phyloP scores from a whole-genome alignment of 1,284 basidiomycete species.

The Baeospora myosura region DNA sequence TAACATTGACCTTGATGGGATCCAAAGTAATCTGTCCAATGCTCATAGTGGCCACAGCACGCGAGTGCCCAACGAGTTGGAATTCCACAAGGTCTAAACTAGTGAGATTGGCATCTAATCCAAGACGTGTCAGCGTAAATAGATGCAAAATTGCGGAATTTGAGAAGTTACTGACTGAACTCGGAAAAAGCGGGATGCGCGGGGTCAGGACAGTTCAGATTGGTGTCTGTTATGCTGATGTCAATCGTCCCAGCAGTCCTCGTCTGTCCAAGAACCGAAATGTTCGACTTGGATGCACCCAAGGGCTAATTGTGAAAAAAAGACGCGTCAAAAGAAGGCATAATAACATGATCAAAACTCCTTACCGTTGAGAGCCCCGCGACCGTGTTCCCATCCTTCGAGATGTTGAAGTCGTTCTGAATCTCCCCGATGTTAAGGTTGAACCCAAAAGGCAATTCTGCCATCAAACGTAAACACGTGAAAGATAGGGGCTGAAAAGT shows the following conservation, averaged over 20 bases:
- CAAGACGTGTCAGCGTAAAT: neutral
- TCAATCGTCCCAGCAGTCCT: conserved; percentile 63
- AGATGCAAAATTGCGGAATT: conserved; percentile 3
- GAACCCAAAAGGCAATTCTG: conserved; percentile 77
- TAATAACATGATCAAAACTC: too few species aligned
- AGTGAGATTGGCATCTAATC: conserved; percentile 45
- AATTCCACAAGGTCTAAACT: conserved; percentile 42
- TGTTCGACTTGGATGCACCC: conserved; percentile 51
- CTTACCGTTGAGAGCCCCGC: conserved; percentile 51
- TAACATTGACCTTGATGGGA: conserved; percentile 69
- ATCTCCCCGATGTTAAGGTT: conserved; percentile 57
- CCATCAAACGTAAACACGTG: conserved; percentile 4
- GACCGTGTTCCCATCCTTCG: conserved; percentile 41
- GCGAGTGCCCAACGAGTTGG: conserved; percentile 55
- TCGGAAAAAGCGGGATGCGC: conserved; percentile 46
- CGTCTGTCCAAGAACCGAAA: conserved; percentile 42
- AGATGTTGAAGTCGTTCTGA: conserved; percentile 59
- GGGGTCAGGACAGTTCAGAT: conserved; percentile 40
- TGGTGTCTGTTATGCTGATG: conserved; percentile 55
- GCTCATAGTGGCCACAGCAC: conserved; percentile 59
- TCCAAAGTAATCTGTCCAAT: conserved; percentile 67
- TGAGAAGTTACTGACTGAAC: conserved; percentile 41
- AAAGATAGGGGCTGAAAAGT: conserved; percentile 10
- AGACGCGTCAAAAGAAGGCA: too few species aligned
- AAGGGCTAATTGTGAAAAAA: too few species aligned